phyloP scores from a whole-genome alignment of 306 rosid genomes.

The Vigna radiata region DNA sequence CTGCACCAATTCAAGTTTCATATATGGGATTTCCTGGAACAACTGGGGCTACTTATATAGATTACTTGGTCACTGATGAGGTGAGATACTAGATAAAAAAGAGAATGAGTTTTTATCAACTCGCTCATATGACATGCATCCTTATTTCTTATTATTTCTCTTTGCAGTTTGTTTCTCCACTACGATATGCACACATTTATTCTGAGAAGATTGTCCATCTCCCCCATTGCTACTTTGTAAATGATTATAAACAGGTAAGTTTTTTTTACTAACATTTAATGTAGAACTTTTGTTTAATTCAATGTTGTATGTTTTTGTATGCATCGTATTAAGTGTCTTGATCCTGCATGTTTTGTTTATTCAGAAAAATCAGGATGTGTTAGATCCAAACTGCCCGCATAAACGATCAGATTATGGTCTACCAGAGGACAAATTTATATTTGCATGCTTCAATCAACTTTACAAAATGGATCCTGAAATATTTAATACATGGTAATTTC shows the following conservation, averaged over 20 bases:
- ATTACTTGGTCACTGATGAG: constrained; percentile 94
- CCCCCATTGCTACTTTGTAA: constrained; percentile 97
- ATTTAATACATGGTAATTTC: constrained; percentile 80
- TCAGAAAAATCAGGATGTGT: constrained; percentile 93
- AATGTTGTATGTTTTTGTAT: neutral
- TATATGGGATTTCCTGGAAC: constrained; percentile 99
- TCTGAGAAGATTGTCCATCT: constrained; percentile 98
- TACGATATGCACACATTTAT: constrained; percentile 76
- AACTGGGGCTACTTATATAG: constrained; percentile 90
- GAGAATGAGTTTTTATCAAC: neutral
- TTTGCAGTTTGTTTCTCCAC: constrained; percentile 90
- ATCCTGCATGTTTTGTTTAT: constrained; percentile 27
- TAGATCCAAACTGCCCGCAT: constrained; percentile 79
- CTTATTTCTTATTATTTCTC: constrained; percentile 16
- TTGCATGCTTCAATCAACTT: constrained; percentile 96
- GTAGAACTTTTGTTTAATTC: constrained; percentile 12
- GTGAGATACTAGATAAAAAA: constrained; percentile 45
- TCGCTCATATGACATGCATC: neutral
- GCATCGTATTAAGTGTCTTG: neutral
- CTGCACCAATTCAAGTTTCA: constrained; percentile 98
- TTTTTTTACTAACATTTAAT: constrained; percentile 7
- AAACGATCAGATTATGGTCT: constrained; percentile 90
- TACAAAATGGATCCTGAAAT: constrained; percentile 99
- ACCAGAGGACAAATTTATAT: constrained; percentile 89
- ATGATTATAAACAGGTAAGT: constrained; percentile 95